Evolutionary conservation across 1,139 yeast species (phyloP), one percentile per base, ranked within the genome.

Genomic region (Schwanniomyces etchellsii): DNA sequence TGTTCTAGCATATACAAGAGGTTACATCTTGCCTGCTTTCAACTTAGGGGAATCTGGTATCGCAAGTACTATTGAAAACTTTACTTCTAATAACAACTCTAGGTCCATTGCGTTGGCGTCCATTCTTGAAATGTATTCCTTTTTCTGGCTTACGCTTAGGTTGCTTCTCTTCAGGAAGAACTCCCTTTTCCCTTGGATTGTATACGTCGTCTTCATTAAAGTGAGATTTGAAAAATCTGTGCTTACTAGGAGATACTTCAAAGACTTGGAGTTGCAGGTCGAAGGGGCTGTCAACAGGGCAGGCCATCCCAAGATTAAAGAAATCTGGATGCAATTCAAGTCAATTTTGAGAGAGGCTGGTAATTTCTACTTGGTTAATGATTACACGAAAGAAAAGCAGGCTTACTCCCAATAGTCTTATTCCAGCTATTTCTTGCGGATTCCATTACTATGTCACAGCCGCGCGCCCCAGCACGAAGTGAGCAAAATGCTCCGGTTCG

Each of bases 191-290:
- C 73, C 79, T 12, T 66, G 83, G 27, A 41, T 70, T 16, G 56
- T 74, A 26, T 86, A 81, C 57, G 50, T 74, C 18, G 38, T 77
- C 14, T 89, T 89, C 58, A 68, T 86, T 55, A 84, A 84, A 59
- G 60, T 82, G 38, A 75, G 95, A 56, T 84, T 68, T 52, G 94
- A 85, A 52, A 79, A 76, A 45, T 81, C 93, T 5, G 66, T 76
- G 27, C 79, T 78, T 60, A 81, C 88, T 37, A 78, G 86, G 59
- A 68, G 75, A 42, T 79, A 77, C 28, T 68, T 88, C 50, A 78
- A 81, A 57, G 63, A 70, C 28, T 64, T 83, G 60, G 95, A 84
- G 55, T 78, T 82, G 29, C 70, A 79, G 42, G 50, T 81, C 35
- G 96, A 88, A 53, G 77, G 80, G 12, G 40, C 75, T 15, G 68